Evolutionary conservation across 441 rosid species (phyloP).

Genomic region (Corymbia citriodora): DNA sequence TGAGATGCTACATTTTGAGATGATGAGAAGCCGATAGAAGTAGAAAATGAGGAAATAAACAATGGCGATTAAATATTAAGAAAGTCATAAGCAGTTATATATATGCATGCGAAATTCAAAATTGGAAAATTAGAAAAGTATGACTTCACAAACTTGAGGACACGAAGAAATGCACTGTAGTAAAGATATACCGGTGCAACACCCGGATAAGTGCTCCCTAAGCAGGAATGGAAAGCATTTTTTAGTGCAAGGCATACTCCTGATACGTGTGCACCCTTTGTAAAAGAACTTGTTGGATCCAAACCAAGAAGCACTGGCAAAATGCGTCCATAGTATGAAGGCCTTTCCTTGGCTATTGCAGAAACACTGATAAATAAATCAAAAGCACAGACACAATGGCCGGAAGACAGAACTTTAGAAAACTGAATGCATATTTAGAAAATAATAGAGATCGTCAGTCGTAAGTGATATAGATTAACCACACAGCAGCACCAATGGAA

Average conservation of each 20-base stretch:
- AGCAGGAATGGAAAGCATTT: conserved; percentile 70
- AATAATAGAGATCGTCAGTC: conserved; percentile 1
- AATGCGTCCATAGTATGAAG: conserved; percentile 90
- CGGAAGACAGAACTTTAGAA: neutral
- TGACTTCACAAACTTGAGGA: neutral
- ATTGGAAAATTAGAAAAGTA: neutral
- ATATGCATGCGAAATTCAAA: neutral
- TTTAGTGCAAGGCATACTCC: conserved; percentile 72
- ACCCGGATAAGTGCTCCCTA: conserved; percentile 86
- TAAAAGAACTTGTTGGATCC: conserved; percentile 63
- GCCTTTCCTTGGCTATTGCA: conserved; percentile 84
- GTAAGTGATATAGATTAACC: neutral
- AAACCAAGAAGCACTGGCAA: conserved; percentile 90
- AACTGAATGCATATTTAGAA: neutral
- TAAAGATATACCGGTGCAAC: conserved; percentile 83
- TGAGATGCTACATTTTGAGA: neutral
- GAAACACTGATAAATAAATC: conserved; percentile 58
- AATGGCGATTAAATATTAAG: neutral
- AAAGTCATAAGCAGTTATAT: neutral
- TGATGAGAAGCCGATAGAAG: neutral
- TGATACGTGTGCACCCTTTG: conserved; percentile 57
- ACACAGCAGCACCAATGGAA: neutral
- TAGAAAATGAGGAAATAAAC: neutral
- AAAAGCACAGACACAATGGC: conserved; percentile 7
- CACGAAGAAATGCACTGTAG: neutral